phyloP scores from a whole-genome alignment of 352 stramenopile species.

The Phytophthora pistaciae region DNA sequence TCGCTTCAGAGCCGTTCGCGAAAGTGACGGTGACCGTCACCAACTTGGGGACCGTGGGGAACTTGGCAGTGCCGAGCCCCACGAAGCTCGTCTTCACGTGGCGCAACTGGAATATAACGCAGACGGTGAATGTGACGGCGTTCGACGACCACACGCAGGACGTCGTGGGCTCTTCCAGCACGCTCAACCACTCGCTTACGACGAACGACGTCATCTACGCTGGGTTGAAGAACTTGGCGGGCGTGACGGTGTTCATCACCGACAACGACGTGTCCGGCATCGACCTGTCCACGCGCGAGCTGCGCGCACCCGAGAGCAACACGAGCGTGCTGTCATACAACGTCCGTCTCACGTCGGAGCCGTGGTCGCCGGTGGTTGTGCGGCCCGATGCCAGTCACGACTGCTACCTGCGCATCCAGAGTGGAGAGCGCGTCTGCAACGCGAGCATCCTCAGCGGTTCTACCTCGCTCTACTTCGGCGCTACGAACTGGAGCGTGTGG shows the following conservation, averaged over 20 bases:
- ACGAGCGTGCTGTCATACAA: conserved; percentile 48
- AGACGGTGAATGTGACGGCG: conserved; percentile 59
- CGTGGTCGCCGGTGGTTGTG: conserved; percentile 65
- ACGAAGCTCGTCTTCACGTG: conserved; percentile 66
- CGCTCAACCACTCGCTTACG: conserved; percentile 57
- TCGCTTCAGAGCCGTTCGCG: conserved; percentile 70
- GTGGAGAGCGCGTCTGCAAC: conserved; percentile 58
- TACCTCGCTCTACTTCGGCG: conserved; percentile 57
- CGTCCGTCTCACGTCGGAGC: conserved; percentile 68
- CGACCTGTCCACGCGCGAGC: conserved; percentile 46
- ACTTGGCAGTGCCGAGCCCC: conserved; percentile 44
- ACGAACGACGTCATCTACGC: conserved; percentile 82
- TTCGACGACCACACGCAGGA: conserved; percentile 76
- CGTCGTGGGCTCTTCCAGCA: conserved; percentile 48
- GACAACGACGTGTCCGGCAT: conserved; percentile 78
- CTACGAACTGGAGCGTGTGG: conserved; percentile 71
- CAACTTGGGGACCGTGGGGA: conserved; percentile 61
- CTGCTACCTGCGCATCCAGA: conserved; percentile 59
- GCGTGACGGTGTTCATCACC: conserved; percentile 58
- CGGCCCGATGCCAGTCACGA: conserved; percentile 53
- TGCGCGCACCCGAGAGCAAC: conserved; percentile 58
- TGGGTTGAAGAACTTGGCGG: conserved; percentile 44
- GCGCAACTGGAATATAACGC: conserved; percentile 71
- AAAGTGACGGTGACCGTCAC: conserved; percentile 64
- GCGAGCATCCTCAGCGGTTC: conserved; percentile 50